phyloP scores from a whole-genome alignment of 352 stramenopile genomes.

The Peronospora tabacina region DNA sequence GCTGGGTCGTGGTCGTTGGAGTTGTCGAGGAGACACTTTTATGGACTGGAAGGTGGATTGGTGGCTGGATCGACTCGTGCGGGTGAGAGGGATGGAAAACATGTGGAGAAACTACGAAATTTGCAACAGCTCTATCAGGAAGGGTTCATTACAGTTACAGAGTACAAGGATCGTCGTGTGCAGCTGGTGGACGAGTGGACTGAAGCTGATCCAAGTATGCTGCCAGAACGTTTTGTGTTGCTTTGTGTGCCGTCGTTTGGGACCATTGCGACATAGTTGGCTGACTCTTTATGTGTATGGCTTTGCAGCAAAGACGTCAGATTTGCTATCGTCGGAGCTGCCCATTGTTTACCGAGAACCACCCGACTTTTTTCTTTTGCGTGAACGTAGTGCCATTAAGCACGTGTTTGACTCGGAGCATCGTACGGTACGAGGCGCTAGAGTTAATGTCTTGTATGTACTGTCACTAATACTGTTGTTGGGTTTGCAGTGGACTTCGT shows the following conservation, averaged over 20 bases:
- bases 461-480: constrained; percentile 1
- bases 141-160: constrained; percentile 75
- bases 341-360: constrained; percentile 57
- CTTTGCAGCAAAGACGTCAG: constrained; percentile 43
- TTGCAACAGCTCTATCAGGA: constrained; percentile 68
- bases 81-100: constrained; percentile 32
- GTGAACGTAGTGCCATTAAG: constrained; percentile 66
- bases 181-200: constrained; percentile 60
- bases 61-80: constrained; percentile 12
- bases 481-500: constrained; percentile 51
- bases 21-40: background rate
- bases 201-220: constrained; percentile 50
- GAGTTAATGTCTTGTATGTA: background rate
- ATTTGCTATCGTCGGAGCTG: constrained; percentile 43
- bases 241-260: background rate
- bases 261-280: constrained; percentile 7
- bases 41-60: background rate
- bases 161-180: constrained; percentile 61
- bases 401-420: constrained; percentile 71
- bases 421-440: constrained; percentile 32
- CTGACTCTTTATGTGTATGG: constrained; percentile 3
- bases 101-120: constrained; percentile 58
- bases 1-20: constrained; percentile 15
- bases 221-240: constrained; percentile 1
- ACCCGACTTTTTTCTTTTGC: constrained; percentile 51